These are phyloP conservation scores for Platanthera zijinensis DNA, from an alignment of 106 monocot species.

Conservation along the genomic window DNA sequence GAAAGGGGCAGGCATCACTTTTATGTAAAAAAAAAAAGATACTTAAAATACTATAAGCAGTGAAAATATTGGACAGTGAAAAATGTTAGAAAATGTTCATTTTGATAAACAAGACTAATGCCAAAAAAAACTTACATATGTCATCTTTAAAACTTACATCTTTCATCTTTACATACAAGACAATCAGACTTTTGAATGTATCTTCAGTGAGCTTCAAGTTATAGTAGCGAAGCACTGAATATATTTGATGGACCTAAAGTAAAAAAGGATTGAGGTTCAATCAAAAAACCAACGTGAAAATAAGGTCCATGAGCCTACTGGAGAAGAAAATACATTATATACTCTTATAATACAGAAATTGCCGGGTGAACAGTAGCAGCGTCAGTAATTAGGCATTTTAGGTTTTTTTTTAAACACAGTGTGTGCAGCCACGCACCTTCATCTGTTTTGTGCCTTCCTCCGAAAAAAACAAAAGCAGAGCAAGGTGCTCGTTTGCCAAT, in stretches of 20 bases:
- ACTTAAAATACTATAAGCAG: constrained; percentile 5
- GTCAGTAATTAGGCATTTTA: no score
- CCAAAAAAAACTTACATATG: constrained; percentile 59
- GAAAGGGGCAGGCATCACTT: not conserved
- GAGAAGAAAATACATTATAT: not conserved
- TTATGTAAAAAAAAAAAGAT: not conserved
- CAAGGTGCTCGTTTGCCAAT: no score
- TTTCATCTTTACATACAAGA: constrained; percentile 57
- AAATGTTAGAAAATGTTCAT: not conserved
- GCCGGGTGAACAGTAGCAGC: no score
- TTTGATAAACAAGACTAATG: not conserved
- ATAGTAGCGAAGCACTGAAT: constrained; percentile 37
- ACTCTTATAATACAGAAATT: no score
- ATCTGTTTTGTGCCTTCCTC: no score
- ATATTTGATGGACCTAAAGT: constrained; percentile 55
- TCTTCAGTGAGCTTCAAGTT: constrained; percentile 44
- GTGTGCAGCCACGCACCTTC: no score
- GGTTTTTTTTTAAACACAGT: no score
- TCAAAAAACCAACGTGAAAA: constrained; percentile 8
- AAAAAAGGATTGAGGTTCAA: constrained; percentile 5
- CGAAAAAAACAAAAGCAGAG: no score
- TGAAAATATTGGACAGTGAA: not conserved
- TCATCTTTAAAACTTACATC: constrained; percentile 82
- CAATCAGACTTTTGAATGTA: constrained; percentile 56
- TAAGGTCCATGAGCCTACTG: not conserved